Evolutionary conservation across 495 filamentous ascomycete species (phyloP), one percentile per base, ranked within the genome.

Genomic region (Immersiella caudata): DNA sequence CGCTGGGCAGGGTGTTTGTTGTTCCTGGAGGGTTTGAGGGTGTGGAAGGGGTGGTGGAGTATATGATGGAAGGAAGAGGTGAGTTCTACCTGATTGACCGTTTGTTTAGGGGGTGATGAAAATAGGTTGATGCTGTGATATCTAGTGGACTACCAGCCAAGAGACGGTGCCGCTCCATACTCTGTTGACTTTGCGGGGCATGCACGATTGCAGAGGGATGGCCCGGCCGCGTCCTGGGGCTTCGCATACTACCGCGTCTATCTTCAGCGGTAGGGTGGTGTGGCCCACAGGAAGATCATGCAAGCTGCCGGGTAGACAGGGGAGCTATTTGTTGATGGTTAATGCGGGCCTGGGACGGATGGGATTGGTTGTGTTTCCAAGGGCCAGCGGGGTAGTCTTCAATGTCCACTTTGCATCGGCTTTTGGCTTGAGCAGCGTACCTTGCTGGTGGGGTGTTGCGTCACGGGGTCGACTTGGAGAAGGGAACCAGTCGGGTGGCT

Each of bases 21-120:
- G 77, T 65, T 6, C n/a, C 16, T 4, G 40, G 40, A 18, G 40
- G 40, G 14, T 46, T 46, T 46, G 40, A 54, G 18, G 78, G 72
- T 27, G 59, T 8, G 18, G 67, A 55, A 20, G 70, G 25, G 22
- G 26, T 54, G 27, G 65, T 40, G 12, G 79, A 80, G 68, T 74
- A 75, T 26, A 81, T 79, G 78, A 40, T 81, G 0, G 65, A 71
- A 35, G 79, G 80, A 8, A 65, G 64, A 1, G 71, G 77, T 0
- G 66, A 67, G 20, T 68, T 14, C 11, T 46, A 6, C 40, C 16
- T 46, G 16, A 6, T 14, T 46, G 9, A 14, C 2, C 2, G 9
- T 75, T 20, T 26, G 68, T 25, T 49, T 77, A 58, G 65, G 33
- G 33, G 71, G 71, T 8, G 49, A 20, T 5, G 63, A 16, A 2